Conservation (phyloP, 176 grass and related monocot species). For the Pontederia crassipes region DNA sequence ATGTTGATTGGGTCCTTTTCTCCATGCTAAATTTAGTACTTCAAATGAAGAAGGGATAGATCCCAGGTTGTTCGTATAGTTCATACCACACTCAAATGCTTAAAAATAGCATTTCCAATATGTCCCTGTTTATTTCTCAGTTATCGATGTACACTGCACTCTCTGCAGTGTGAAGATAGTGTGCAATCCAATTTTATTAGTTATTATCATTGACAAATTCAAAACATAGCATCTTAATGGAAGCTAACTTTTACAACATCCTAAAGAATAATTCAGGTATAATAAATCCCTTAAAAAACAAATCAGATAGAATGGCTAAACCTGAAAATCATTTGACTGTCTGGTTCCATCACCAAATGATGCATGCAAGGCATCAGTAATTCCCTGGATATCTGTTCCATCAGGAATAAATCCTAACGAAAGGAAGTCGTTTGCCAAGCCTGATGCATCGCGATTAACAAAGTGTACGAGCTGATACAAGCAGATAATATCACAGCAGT, state of each 20-base stretch:
- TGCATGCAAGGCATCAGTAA: slow-evolving; percentile 47
- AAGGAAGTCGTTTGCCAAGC: slow-evolving; percentile 89
- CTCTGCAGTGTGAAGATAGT: no score
- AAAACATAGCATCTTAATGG: no score
- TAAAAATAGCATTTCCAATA: no score
- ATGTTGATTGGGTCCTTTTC: no score
- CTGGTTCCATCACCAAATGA: slow-evolving; percentile 59
- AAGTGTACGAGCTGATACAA: slow-evolving; percentile 81
- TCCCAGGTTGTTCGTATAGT: no score
- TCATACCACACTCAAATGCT: no score
- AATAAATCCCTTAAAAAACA: slow-evolving; percentile 4
- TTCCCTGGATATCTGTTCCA: slow-evolving; percentile 67
- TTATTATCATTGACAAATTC: no score
- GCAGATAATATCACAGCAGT: not conserved
- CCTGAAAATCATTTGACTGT: slow-evolving; percentile 92
- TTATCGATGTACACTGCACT: no score
- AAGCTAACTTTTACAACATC: not conserved
- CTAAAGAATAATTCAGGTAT: not conserved
- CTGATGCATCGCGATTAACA: slow-evolving; percentile 79
- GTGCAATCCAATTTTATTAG: no score
- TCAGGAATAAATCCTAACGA: slow-evolving; percentile 91
- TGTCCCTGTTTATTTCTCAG: no score
- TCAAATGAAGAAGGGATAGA: no score
- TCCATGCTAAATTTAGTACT: no score
- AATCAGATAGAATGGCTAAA: slow-evolving; percentile 22